These are phyloP conservation scores for Solanum corneliomulleri DNA, from an alignment of 257 asterid genomes.

Conservation along the genomic window DNA sequence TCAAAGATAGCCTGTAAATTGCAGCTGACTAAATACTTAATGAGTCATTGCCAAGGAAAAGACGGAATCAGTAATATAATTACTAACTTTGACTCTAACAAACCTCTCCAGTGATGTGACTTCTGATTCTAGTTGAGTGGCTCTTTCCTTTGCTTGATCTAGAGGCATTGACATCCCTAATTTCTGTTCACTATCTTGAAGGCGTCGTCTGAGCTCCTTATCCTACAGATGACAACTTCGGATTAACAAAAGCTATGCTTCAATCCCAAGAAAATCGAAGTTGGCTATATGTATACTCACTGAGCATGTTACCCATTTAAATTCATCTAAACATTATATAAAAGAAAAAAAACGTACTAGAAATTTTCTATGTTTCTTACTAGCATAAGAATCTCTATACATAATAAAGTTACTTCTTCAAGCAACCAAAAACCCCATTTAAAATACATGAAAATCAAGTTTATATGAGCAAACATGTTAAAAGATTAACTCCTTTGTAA, in stretches of 20 bases:
- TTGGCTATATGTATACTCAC: not conserved
- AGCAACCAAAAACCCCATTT: not conserved
- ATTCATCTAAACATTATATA: not conserved
- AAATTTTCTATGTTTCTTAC: not conserved
- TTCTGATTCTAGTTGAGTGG: conserved; percentile 67
- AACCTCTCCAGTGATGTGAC: conserved; percentile 79
- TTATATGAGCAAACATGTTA: not conserved
- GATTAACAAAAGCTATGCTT: not conserved
- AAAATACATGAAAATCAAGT: not conserved
- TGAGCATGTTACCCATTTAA: not conserved
- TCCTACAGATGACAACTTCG: conserved; percentile 39
- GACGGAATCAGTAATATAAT: not conserved
- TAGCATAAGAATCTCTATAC: not conserved
- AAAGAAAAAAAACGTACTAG: not conserved
- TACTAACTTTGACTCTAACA: not conserved
- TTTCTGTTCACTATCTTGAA: conserved; percentile 82
- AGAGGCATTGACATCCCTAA: conserved; percentile 85
- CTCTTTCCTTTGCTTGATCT: conserved; percentile 66
- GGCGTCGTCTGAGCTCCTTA: conserved; percentile 62
- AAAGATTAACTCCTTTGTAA: not conserved
- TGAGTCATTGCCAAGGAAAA: not conserved
- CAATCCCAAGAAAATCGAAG: not conserved
- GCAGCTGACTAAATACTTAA: not conserved
- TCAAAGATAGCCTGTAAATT: not conserved
- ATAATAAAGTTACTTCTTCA: not conserved